Evolutionary conservation across 345 rosid species (phyloP).

Genomic region (Eucalyptus sp.): DNA sequence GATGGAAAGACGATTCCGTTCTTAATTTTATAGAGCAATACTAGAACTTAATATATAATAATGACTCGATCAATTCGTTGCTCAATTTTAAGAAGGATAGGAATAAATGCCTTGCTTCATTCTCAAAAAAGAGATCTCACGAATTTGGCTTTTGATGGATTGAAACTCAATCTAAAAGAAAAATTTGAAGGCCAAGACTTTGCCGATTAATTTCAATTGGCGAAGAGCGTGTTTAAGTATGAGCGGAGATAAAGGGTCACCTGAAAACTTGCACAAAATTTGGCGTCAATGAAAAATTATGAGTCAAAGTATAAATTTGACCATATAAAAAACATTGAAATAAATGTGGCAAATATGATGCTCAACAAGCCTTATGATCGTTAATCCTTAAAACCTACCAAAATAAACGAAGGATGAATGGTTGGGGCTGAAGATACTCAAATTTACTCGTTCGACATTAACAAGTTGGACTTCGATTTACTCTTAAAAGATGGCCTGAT

Average conservation of each 20-base stretch:
- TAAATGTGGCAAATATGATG: background rate
- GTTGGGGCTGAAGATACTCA: background rate
- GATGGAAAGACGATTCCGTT: background rate
- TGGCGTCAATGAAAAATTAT: background rate
- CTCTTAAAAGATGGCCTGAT: background rate
- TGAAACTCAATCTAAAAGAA: background rate
- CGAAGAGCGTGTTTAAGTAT: background rate
- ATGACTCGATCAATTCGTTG: background rate
- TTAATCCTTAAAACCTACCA: background rate
- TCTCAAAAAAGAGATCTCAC: background rate
- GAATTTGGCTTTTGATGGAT: background rate
- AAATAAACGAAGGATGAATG: background rate
- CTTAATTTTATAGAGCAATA: background rate
- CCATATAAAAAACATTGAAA: background rate
- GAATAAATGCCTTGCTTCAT: background rate
- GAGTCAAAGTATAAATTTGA: background rate
- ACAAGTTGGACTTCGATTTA: background rate
- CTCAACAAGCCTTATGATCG: background rate
- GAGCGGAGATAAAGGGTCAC: background rate
- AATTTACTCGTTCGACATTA: background rate
- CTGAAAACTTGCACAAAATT: background rate
- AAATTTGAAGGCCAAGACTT: background rate
- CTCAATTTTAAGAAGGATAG: background rate
- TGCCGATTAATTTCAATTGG: background rate
- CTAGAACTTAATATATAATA: background rate